phyloP scores from a whole-genome alignment of 805 yeast species.

The Cyberlindnera maritima region DNA sequence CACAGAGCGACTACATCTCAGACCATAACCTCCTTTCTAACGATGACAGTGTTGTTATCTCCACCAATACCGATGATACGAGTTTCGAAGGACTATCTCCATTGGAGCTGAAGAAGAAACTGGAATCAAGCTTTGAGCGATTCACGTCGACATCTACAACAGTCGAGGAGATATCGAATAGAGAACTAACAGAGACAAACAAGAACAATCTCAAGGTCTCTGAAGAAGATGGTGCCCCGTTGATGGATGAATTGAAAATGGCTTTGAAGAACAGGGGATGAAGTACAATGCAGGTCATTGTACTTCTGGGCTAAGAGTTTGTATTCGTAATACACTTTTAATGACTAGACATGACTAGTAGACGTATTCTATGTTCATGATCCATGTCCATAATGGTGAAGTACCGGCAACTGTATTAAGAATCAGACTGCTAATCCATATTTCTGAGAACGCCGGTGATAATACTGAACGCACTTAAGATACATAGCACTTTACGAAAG shows the following conservation, averaged over 20 bases:
- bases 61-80: constrained; percentile 9
- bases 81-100: constrained; percentile 10
- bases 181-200: constrained; percentile 4
- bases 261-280: constrained; percentile 13
- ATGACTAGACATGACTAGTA: too few relatives aligned
- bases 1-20: constrained; percentile 18
- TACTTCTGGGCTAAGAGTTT: background rate
- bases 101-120: constrained; percentile 18
- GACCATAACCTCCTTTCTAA: constrained; percentile 20
- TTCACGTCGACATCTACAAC: constrained; percentile 9
- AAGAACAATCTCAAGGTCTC: constrained; percentile 15
- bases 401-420: too few relatives aligned
- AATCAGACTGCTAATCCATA: too few relatives aligned
- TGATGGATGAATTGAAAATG: constrained; percentile 20
- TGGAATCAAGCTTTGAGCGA: constrained; percentile 23
- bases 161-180: background rate
- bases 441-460: too few relatives aligned
- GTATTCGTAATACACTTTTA: too few relatives aligned
- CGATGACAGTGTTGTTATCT: constrained; percentile 27
- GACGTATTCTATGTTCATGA: too few relatives aligned
- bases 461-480: too few relatives aligned
- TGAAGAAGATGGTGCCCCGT: constrained; percentile 7
- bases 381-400: too few relatives aligned
- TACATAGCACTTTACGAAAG: too few relatives aligned
- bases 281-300: constrained; percentile 6